Conservation (phyloP, 768 basidiomycete genomes). For the Tricholoma furcatifolium region DNA sequence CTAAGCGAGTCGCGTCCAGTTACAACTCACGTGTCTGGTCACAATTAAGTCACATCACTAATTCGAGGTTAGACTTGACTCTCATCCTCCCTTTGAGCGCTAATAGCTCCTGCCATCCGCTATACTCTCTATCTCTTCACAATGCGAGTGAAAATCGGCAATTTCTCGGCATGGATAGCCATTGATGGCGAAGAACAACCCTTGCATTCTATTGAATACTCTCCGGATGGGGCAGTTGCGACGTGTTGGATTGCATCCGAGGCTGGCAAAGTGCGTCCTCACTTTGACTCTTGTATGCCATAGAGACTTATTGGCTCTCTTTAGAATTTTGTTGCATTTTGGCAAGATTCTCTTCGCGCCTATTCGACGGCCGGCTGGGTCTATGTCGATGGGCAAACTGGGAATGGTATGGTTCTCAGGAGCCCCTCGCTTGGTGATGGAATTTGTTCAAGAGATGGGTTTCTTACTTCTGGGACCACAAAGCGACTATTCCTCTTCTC, state of each 20-base stretch:
- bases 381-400: conserved; percentile 13
- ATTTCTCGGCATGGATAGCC: conserved; percentile 19
- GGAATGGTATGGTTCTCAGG: not conserved
- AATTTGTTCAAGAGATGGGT: not conserved
- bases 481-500: conserved; percentile 18
- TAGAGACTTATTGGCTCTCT: not conserved
- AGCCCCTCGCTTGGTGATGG: not conserved
- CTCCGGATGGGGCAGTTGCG: conserved; percentile 10
- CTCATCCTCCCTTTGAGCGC: too few species aligned
- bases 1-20: too few species aligned
- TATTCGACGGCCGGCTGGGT: not conserved
- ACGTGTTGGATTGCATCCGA: conserved; percentile 26
- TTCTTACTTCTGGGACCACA: conserved; percentile 8
- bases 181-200: conserved; percentile 13
- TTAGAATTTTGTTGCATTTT: conserved; percentile 19
- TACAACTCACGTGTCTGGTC: too few species aligned
- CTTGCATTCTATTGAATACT: conserved; percentile 15
- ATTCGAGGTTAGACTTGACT: too few species aligned
- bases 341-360: conserved; percentile 5
- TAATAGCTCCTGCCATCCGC: too few species aligned
- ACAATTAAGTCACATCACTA: too few species aligned
- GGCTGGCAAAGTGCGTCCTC: conserved; percentile 20
- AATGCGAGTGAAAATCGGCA: conserved; percentile 10
- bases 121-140: not conserved
- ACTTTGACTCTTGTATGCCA: too few species aligned